Evolutionary conservation across 1,139 yeast species (phyloP).

Genomic region (Diutina ranongensis): DNA sequence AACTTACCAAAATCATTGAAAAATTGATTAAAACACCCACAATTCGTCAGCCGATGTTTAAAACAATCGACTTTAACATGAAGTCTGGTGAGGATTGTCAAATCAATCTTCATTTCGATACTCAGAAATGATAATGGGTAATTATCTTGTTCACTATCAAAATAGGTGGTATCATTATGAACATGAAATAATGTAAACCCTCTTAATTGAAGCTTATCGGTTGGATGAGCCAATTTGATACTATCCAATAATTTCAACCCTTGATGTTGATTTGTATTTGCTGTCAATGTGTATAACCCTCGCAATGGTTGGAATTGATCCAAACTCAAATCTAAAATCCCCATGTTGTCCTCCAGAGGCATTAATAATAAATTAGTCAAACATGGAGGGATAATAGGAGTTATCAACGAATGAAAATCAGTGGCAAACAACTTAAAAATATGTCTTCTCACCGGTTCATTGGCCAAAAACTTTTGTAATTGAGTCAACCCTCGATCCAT

Average conservation of each 20-base stretch:
- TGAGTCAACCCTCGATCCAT: slow-evolving; percentile 17
- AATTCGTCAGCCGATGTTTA: slow-evolving; percentile 16
- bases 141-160: slow-evolving; percentile 10
- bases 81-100: slow-evolving; percentile 16
- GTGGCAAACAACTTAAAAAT: slow-evolving; percentile 25
- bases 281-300: slow-evolving; percentile 21
- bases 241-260: slow-evolving; percentile 21
- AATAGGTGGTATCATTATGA: slow-evolving; percentile 15
- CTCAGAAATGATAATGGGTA: slow-evolving; percentile 16
- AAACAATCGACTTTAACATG: slow-evolving; percentile 24
- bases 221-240: slow-evolving; percentile 15
- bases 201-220: slow-evolving; percentile 17
- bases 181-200: slow-evolving; percentile 26
- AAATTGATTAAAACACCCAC: slow-evolving; percentile 23
- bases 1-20: slow-evolving; percentile 18
- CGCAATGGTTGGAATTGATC: slow-evolving; percentile 16
- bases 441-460: slow-evolving; percentile 18
- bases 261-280: slow-evolving; percentile 21
- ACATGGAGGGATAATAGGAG: slow-evolving; percentile 19
- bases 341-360: slow-evolving; percentile 21
- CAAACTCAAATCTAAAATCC: slow-evolving; percentile 15
- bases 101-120: slow-evolving; percentile 18
- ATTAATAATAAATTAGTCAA: slow-evolving; percentile 23
- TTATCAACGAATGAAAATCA: slow-evolving; percentile 14
- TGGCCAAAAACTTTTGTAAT: slow-evolving; percentile 17